Conservation (phyloP, 495 filamentous ascomycete genomes). For the Endocarpon pusillum region DNA sequence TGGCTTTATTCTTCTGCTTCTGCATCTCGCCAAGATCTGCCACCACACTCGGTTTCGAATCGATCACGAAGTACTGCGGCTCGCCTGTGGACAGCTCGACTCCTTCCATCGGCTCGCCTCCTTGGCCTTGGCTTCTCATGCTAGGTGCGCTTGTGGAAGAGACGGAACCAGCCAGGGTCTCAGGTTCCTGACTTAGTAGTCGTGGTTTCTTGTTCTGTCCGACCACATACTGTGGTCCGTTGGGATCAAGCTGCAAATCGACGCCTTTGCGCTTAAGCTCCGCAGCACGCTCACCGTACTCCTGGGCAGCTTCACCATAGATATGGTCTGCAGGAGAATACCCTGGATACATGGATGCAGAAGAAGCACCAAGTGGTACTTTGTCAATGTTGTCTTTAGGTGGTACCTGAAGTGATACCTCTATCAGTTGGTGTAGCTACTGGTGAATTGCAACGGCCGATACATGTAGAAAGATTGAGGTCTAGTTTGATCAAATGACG, state of each 20-base stretch:
- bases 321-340: constrained; percentile 14
- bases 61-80: constrained; percentile 10
- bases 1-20: not conserved
- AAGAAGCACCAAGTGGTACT: constrained; percentile 15
- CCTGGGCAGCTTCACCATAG: constrained; percentile 14
- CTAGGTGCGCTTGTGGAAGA: constrained; percentile 1
- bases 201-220: constrained; percentile 10
- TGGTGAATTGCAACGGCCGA: too few relatives aligned
- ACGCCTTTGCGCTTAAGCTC: constrained; percentile 9
- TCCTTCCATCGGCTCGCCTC: not conserved
- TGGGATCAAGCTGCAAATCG: constrained; percentile 6
- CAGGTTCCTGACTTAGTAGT: constrained; percentile 2
- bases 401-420: constrained; percentile 9
- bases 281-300: constrained; percentile 7
- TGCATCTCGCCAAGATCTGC: constrained; percentile 4
- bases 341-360: constrained; percentile 17
- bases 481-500: too few relatives aligned
- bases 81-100: not conserved
- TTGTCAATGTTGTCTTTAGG: constrained; percentile 9
- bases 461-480: too few relatives aligned
- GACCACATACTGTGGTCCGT: constrained; percentile 11
- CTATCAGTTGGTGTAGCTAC: too few relatives aligned
- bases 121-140: not conserved
- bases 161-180: constrained; percentile 6
- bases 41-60: constrained; percentile 12